A percentile compares a stretch with the other conserved stretches of the same genome.
Conservation (phyloP, 2,329 filamentous ascomycete genomes). For the Trichoderma afroharzianum region DNA sequence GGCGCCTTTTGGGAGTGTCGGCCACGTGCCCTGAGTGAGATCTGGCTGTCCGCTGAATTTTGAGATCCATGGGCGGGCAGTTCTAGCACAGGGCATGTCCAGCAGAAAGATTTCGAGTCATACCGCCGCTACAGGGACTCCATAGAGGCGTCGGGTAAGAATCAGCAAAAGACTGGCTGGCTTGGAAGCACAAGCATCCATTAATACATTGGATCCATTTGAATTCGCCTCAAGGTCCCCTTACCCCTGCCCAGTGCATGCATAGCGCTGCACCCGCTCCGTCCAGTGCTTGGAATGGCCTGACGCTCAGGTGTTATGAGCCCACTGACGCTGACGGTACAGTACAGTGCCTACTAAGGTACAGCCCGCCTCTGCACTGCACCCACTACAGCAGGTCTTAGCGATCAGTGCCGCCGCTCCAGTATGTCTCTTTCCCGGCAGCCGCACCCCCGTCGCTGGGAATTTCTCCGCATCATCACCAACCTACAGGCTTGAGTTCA, state of each 20-base stretch:
- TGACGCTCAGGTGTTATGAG: slow-evolving; percentile 13
- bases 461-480: slow-evolving; percentile 27
- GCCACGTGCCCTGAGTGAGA: background rate
- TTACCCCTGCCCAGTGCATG: slow-evolving; percentile 13
- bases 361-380: background rate
- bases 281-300: slow-evolving; percentile 13
- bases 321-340: slow-evolving; percentile 7
- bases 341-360: too few species aligned
- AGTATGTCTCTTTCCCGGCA: slow-evolving; percentile 19
- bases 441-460: slow-evolving; percentile 19
- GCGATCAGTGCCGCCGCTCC: background rate
- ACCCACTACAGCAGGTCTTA: background rate
- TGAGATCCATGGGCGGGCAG: background rate
- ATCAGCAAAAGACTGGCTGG: background rate
- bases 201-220: too few species aligned
- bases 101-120: background rate
- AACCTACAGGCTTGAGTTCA: background rate
- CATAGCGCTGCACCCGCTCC: slow-evolving; percentile 5
- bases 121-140: background rate
- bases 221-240: background rate
- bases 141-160: background rate
- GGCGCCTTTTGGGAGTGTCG: background rate
- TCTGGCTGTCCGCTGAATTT: background rate
- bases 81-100: background rate
- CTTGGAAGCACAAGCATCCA: background rate